Base-by-base conservation (phyloP, 495 filamentous ascomycete species). In the Choiromyces venosus region DNA sequence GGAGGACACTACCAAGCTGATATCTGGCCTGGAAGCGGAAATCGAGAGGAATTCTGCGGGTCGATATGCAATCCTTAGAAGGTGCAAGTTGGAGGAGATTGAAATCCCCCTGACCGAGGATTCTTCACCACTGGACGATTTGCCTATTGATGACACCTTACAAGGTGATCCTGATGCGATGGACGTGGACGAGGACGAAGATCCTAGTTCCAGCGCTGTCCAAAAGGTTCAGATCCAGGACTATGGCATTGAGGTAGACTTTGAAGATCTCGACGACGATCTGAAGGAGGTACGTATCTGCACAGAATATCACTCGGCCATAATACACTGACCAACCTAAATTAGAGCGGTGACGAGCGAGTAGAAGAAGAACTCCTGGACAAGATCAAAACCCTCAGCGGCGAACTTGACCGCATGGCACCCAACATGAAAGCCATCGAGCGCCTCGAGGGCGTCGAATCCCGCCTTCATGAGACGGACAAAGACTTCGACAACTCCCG, bases 341-440 rank as follows among this genome's bases (percentile, higher is more conserved):
- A 35, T 56, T 74, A 93, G 90, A 85, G 87, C 72, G 84, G 88
- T 52, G 90, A 91, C 70, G 88, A 91, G 68, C 87, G 89, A 67
- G 82, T 90, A 38, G 94, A 97, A 80, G 89, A 92, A n/a, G 86
- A 88, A 69, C 85, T 99, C 37, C 87, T 90, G 70, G 92, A 94
- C 61, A 90, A 90, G 80, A 92, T 98, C 75, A 85, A 87, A 46
- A 83, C 85, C 39, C 86, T 98, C 12, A 90, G 89, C 46, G 83
- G 84, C 68, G 92, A 96, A 78, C 88, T 99, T 40, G 93, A 96
- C 74, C 93, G 94, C 81, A 91, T 97, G 84, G 91, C 94, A 72
- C 94, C 94, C 37, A 98, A 99, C 82, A 93, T 97, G 87, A 91
- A 94, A 77, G 94, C 94, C 37, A 91, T 93, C 82, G 93, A 97